phyloP scores from a whole-genome alignment of 495 filamentous ascomycete genomes.

The Chaetomium tenue region DNA sequence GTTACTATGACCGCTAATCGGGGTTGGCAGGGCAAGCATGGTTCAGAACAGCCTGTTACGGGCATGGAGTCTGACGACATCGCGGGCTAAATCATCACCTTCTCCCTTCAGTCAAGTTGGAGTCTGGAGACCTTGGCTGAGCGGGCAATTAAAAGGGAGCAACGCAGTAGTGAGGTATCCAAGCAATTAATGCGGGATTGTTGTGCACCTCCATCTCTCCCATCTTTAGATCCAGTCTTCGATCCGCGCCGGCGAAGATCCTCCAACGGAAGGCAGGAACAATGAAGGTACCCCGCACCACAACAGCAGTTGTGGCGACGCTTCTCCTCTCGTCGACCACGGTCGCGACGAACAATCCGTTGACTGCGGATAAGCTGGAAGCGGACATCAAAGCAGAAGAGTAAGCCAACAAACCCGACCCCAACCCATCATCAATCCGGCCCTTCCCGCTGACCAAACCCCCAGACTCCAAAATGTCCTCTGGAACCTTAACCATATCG shows the following conservation, averaged over 20 bases:
- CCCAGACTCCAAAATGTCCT: slow-evolving; percentile 36
- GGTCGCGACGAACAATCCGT: slow-evolving; percentile 23
- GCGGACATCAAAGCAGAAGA: slow-evolving; percentile 34
- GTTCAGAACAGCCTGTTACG: not conserved
- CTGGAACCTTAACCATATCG: slow-evolving; percentile 46
- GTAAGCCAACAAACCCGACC: slow-evolving; percentile 17
- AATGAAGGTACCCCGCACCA: slow-evolving; percentile 22
- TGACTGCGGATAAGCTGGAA: slow-evolving; percentile 32
- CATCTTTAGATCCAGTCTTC: not conserved
- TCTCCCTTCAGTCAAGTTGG: not conserved
- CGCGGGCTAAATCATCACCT: not conserved
- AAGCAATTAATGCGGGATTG: too few species aligned
- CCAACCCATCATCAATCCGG: slow-evolving; percentile 17
- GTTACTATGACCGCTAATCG: not conserved
- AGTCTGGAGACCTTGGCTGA: not conserved
- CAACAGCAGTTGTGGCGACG: slow-evolving; percentile 7
- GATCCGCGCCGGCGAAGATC: not conserved
- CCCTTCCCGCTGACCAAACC: not conserved
- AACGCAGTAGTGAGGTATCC: too few species aligned
- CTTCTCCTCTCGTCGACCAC: slow-evolving; percentile 24
- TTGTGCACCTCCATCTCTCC: not conserved
- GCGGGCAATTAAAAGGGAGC: too few species aligned
- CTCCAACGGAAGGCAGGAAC: slow-evolving; percentile 22
- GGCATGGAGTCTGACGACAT: slow-evolving; percentile 1
- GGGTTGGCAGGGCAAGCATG: not conserved